phyloP scores from a whole-genome alignment of 208 protist genomes.

The Acanthamoeba lenticulata region DNA sequence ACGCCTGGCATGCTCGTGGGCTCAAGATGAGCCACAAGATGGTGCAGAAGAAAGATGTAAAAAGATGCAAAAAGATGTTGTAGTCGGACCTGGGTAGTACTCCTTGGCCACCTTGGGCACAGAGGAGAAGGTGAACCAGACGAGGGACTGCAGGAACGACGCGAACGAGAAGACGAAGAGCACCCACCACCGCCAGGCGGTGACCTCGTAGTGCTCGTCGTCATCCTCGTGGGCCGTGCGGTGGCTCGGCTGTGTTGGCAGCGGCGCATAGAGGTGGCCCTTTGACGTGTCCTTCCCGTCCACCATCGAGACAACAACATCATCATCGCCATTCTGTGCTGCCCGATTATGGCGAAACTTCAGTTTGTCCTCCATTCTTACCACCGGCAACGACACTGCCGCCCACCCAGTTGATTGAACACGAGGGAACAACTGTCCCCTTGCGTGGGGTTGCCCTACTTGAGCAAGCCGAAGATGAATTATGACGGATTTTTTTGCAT shows the following conservation, averaged over 20 bases:
- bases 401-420: too few relatives aligned
- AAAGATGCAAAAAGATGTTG: neutral
- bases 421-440: too few relatives aligned
- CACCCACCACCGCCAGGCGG: slow-evolving; percentile 43
- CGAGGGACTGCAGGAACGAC: slow-evolving; percentile 54
- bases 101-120: slow-evolving; percentile 56
- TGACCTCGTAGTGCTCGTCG: neutral
- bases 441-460: too few relatives aligned
- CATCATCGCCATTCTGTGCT: too few relatives aligned
- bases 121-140: slow-evolving; percentile 66
- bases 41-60: neutral
- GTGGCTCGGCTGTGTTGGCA: neutral
- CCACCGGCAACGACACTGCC: too few relatives aligned
- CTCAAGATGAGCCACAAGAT: too few relatives aligned
- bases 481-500: too few relatives aligned
- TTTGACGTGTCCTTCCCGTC: too few relatives aligned
- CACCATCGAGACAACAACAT: too few relatives aligned
- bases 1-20: neutral
- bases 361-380: too few relatives aligned
- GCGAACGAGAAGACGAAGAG: slow-evolving; percentile 63
- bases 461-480: too few relatives aligned
- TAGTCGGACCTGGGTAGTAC: neutral
- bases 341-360: too few relatives aligned
- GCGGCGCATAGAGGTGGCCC: neutral
- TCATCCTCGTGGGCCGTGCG: neutral